Conservation (phyloP, 2,329 filamentous ascomycete species). For the Pleoardoris graminearum region DNA sequence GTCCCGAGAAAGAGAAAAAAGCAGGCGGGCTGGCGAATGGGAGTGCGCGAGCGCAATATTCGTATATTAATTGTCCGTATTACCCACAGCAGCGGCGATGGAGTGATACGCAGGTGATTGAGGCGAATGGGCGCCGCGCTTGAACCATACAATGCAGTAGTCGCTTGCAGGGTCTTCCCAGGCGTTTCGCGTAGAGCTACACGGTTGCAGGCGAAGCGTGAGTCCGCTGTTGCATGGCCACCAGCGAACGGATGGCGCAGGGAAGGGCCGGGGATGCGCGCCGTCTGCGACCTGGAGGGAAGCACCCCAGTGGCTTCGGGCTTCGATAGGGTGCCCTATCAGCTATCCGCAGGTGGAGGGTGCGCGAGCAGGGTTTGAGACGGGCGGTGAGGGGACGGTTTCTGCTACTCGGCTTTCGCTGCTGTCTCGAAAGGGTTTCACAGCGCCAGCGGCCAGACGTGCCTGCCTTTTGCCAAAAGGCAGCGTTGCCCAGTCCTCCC, state of each 20-base stretch:
- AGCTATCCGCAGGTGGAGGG: slow-evolving; percentile 2
- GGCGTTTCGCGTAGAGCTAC: slow-evolving; percentile 10
- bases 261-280: background rate
- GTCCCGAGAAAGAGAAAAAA: slow-evolving; percentile 9
- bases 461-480: slow-evolving; percentile 29
- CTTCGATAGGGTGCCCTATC: slow-evolving; percentile 2
- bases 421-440: slow-evolving; percentile 19
- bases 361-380: background rate
- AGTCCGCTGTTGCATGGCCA: background rate
- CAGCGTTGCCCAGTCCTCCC: background rate
- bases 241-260: background rate
- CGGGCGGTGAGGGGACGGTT: slow-evolving; percentile 5
- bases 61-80: slow-evolving; percentile 20
- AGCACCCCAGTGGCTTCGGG: background rate
- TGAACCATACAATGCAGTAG: background rate
- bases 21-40: slow-evolving; percentile 15
- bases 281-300: slow-evolving; percentile 1
- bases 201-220: slow-evolving; percentile 2
- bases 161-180: background rate
- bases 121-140: background rate
- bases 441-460: slow-evolving; percentile 18
- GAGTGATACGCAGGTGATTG: slow-evolving; percentile 12
- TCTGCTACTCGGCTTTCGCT: slow-evolving; percentile 20
- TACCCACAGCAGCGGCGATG: slow-evolving; percentile 13
- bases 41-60: slow-evolving; percentile 10